These are phyloP conservation scores for Plantago major DNA, from an alignment of 257 asterid genomes.

Conservation along the genomic window DNA sequence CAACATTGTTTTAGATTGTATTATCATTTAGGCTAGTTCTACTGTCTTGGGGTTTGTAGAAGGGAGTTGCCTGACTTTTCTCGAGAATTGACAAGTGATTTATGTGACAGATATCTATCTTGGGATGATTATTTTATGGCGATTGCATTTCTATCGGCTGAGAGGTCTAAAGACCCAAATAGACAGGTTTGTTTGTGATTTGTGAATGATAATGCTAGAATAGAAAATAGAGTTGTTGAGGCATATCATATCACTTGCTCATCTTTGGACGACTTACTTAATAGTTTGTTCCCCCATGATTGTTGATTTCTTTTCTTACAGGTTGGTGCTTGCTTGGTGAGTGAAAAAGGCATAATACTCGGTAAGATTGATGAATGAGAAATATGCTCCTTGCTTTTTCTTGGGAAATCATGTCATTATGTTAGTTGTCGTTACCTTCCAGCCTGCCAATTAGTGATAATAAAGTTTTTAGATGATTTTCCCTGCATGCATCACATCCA, in stretches of 20 bases:
- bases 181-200: constrained; percentile 55
- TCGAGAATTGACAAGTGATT: not conserved
- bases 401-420: not conserved
- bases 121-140: constrained; percentile 99
- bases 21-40: too few relatives aligned
- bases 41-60: too few relatives aligned
- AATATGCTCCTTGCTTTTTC: not conserved
- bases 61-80: not conserved
- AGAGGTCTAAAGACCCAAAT: constrained; percentile 94
- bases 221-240: not conserved
- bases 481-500: not conserved
- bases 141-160: constrained; percentile 85
- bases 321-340: constrained; percentile 99
- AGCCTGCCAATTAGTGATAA: too few relatives aligned
- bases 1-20: too few relatives aligned
- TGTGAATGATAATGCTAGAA: not conserved
- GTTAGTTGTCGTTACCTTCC: constrained; percentile 3
- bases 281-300: not conserved
- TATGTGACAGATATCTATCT: constrained; percentile 55
- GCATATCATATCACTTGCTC: not conserved
- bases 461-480: not conserved
- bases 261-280: not conserved
- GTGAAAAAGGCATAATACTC: constrained; percentile 77
- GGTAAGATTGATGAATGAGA: constrained; percentile 42
- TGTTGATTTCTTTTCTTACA: constrained; percentile 18